Evolutionary conservation across 225 moss, liverwort and hornwort species (phyloP), one percentile per base, ranked within the genome.

Genomic region (Takakia lepidozioides): DNA sequence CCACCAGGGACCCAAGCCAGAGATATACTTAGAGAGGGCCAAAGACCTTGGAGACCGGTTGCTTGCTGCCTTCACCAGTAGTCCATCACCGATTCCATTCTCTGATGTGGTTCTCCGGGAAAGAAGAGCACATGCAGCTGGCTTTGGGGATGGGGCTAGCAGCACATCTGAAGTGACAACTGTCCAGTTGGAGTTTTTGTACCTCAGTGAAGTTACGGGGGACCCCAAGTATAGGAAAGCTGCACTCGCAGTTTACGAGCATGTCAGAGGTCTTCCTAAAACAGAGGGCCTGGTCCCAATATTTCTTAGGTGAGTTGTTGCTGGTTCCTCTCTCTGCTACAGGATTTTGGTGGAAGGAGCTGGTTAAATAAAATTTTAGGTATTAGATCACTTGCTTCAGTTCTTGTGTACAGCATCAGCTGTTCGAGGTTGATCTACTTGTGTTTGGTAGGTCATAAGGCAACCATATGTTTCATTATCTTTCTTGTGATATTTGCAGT

Each of bases 201-300:
- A 82, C 60, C 67, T 98, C 14, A 98, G 90, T 77, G 60, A 74
- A 41, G 45, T 87, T 18, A 80, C 95, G 19, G 87, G 87, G 56
- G 84, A 98, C 69, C 55, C 71, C 7, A 87, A 80, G 49, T 98
- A 98, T 55, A 84, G 70, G 46, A 61, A 70, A 38, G 82, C 83
- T 35, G 84, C 95, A 49, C 87, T 98, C 90, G 70, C 62, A 49
- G 87, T 98, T 44, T 78, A 82, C 61, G 75, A 98, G 62, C 90
- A 98, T 46, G 75, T 90, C 34, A 78, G 72, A 54, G 82, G 82
- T 41, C 90, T 98, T 36, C 78, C 82, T 11, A 98, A 85, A 59
- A 82, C 79, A 21, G 80, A 90, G 68, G 95, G 95, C 43, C 69
- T 98, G 56, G 95, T 98, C n/a, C 95, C 95, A 34, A 98, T 98